Percentiles rank a stretch among this genome's conserved stretches.
phyloP scores from a whole-genome alignment of 2,329 filamentous ascomycete species.

The Tympanopsis confertula region DNA sequence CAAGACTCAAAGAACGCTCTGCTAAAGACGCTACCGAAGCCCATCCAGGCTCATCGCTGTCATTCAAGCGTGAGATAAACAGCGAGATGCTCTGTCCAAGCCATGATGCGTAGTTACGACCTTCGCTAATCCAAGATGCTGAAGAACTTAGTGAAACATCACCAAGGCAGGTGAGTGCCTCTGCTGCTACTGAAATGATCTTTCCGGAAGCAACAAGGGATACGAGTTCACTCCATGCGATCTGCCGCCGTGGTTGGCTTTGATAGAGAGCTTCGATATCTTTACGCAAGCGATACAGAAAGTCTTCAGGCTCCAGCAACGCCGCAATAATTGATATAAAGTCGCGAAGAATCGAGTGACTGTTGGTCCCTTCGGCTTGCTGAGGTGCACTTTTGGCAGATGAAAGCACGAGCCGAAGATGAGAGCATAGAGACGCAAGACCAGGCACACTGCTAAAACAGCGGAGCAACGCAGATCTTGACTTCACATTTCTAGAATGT shows the following conservation, averaged over 20 bases:
- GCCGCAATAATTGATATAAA: constrained; percentile 18
- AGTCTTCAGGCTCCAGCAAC: neutral
- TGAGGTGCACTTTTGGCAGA: constrained; percentile 28
- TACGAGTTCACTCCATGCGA: neutral
- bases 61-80: neutral
- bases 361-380: constrained; percentile 25
- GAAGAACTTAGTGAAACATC: neutral
- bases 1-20: neutral
- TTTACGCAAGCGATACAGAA: neutral
- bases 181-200: neutral
- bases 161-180: neutral
- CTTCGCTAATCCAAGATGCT: constrained; percentile 1
- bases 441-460: constrained; percentile 67
- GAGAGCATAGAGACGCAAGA: constrained; percentile 64
- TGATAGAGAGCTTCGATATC: neutral
- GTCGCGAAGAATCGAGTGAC: constrained; percentile 25
- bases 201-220: neutral
- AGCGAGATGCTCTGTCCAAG: neutral
- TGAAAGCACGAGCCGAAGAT: constrained; percentile 50
- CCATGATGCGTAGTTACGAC: neutral
- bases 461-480: constrained; percentile 30
- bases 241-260: neutral
- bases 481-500: constrained; percentile 12
- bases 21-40: neutral
- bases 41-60: neutral